A percentile compares a stretch with the other conserved stretches of the same genome.
phyloP scores from a whole-genome alignment of 75 land plant species.

The Gnetum montanum region DNA sequence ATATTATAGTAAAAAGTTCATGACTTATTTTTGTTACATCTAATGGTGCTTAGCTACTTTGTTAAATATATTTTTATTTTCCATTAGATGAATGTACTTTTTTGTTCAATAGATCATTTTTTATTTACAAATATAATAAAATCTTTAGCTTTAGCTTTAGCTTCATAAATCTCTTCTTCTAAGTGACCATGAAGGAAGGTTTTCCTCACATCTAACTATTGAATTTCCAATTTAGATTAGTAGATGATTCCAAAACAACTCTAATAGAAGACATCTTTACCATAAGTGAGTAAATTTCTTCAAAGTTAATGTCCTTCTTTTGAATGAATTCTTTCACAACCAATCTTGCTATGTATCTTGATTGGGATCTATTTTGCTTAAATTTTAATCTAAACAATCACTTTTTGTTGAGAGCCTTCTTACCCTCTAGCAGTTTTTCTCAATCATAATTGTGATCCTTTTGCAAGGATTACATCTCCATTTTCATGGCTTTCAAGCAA shows the following conservation, averaged over 20 bases:
- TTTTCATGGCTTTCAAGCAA: background rate
- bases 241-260: slow-evolving; percentile 1
- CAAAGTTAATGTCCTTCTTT: slow-evolving; percentile 6
- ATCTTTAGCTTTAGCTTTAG: background rate
- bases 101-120: too few relatives aligned
- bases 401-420: background rate
- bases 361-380: background rate
- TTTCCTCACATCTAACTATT: slow-evolving; percentile 12
- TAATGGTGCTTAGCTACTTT: too few relatives aligned
- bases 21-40: too few relatives aligned
- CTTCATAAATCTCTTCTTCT: slow-evolving; percentile 9
- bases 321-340: slow-evolving; percentile 14
- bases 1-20: too few relatives aligned
- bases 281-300: slow-evolving; percentile 8
- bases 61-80: too few relatives aligned
- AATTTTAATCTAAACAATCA: slow-evolving; percentile 7
- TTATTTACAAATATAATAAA: too few relatives aligned
- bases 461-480: background rate
- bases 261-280: slow-evolving; percentile 15
- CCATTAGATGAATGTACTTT: too few relatives aligned
- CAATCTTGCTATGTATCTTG: slow-evolving; percentile 7
- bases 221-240: slow-evolving; percentile 5
- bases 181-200: slow-evolving; percentile 19
- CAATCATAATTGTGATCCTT: background rate
- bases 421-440: background rate